Evolutionary conservation across 768 basidiomycete genomes (phyloP).

Genomic region (Tulasnella sp.): DNA sequence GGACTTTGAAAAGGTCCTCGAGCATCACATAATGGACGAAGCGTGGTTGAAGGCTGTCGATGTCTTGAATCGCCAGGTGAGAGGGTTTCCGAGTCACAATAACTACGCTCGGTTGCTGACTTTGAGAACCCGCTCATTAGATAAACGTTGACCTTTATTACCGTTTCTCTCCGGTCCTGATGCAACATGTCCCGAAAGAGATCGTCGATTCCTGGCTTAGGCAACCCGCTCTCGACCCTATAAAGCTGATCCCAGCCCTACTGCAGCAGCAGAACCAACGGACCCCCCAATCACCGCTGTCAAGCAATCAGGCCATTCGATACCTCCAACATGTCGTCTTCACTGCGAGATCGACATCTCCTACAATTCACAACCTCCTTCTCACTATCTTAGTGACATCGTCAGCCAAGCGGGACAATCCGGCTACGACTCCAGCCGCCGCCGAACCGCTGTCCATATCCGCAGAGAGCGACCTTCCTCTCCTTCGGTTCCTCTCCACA

Average conservation of each 20-base stretch:
- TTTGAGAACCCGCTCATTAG: constrained; percentile 42
- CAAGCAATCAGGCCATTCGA: constrained; percentile 81
- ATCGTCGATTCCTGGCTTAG: constrained; percentile 92
- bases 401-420: constrained; percentile 34
- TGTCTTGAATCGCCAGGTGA: constrained; percentile 82
- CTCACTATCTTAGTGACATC: constrained; percentile 75
- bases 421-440: constrained; percentile 6
- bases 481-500: constrained; percentile 75
- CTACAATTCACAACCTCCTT: constrained; percentile 90
- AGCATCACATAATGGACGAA: constrained; percentile 90
- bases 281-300: constrained; percentile 55
- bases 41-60: constrained; percentile 89
- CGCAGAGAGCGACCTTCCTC: constrained; percentile 64
- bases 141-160: constrained; percentile 87
- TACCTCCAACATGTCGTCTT: constrained; percentile 85
- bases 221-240: constrained; percentile 71
- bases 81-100: constrained; percentile 30
- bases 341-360: constrained; percentile 70
- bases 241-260: constrained; percentile 84
- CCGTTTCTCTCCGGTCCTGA: constrained; percentile 82
- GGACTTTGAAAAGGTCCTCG: constrained; percentile 79
- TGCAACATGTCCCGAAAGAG: constrained; percentile 80
- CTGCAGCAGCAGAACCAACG: constrained; percentile 72
- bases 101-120: neutral
- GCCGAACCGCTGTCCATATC: constrained; percentile 38